A percentile compares a stretch with the other conserved stretches of the same genome.
phyloP scores from a whole-genome alignment of 2,329 filamentous ascomycete genomes.

The Penicillium polonicum region DNA sequence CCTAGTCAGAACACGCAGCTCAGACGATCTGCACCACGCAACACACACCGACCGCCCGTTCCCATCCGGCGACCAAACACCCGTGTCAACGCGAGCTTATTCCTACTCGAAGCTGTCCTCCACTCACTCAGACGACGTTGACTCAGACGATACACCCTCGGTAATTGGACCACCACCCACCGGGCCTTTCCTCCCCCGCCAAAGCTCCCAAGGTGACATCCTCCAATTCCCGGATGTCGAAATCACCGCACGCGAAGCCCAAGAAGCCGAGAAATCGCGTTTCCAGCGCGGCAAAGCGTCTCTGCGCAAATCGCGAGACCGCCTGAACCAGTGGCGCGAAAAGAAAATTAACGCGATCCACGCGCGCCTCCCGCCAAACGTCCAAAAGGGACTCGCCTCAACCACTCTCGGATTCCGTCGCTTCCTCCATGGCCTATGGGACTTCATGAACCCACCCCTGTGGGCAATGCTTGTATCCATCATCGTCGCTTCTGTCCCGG shows the following conservation, averaged over 20 bases:
- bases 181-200: slow-evolving; percentile 38
- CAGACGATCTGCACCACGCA: slow-evolving; percentile 28
- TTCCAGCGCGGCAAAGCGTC: slow-evolving; percentile 31
- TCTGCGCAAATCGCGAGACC: slow-evolving; percentile 19
- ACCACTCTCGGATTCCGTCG: slow-evolving; percentile 44
- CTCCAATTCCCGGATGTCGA: slow-evolving; percentile 55
- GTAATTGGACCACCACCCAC: slow-evolving; percentile 34
- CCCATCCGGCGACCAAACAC: slow-evolving; percentile 43
- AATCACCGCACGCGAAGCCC: slow-evolving; percentile 26
- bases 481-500: slow-evolving; percentile 81
- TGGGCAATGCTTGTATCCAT: slow-evolving; percentile 97
- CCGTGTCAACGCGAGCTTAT: slow-evolving; percentile 34
- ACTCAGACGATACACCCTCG: slow-evolving; percentile 21
- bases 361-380: slow-evolving; percentile 50
- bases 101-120: slow-evolving; percentile 38
- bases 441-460: slow-evolving; percentile 96
- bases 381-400: slow-evolving; percentile 53
- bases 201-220: slow-evolving; percentile 54
- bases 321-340: slow-evolving; percentile 22
- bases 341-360: slow-evolving; percentile 40
- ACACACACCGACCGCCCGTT: slow-evolving; percentile 26
- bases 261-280: slow-evolving; percentile 27
- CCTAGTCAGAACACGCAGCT: slow-evolving; percentile 33
- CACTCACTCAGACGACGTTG: slow-evolving; percentile 18
- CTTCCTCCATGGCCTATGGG: slow-evolving; percentile 71